phyloP scores from a whole-genome alignment of 2,329 filamentous ascomycete genomes.

The Amauroascus niger region DNA sequence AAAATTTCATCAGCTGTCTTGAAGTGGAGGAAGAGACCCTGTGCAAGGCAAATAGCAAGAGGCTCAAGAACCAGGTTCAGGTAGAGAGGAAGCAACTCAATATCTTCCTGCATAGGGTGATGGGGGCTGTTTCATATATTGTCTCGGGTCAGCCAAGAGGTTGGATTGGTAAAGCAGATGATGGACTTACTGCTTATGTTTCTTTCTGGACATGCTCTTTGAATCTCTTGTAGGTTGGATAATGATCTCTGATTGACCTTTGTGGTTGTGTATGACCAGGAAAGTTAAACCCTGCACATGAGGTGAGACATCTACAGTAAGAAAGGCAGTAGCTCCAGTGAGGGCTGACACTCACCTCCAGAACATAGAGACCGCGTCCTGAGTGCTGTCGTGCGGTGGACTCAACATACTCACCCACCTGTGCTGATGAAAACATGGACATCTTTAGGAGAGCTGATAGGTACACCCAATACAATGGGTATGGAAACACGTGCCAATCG shows the following conservation, averaged over 20 bases:
- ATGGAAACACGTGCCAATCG: too few species aligned
- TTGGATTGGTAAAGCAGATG: background rate
- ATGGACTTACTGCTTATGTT: conserved; percentile 1
- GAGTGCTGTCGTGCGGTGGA: too few species aligned
- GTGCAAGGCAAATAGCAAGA: conserved; percentile 7
- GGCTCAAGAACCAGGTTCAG: conserved; percentile 11
- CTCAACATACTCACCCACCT: too few species aligned
- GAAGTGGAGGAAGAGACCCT: conserved; percentile 8
- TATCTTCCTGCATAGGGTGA: conserved; percentile 12
- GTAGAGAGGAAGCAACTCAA: conserved; percentile 7
- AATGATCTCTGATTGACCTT: conserved; percentile 3
- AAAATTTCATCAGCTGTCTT: conserved; percentile 11
- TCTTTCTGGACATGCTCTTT: conserved; percentile 7
- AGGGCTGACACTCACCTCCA: too few species aligned
- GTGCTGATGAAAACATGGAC: too few species aligned
- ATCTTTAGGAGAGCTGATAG: too few species aligned
- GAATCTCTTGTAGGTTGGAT: background rate
- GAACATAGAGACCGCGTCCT: too few species aligned
- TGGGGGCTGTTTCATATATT: conserved; percentile 2
- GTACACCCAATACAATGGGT: too few species aligned
- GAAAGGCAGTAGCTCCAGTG: too few species aligned
- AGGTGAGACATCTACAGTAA: too few species aligned
- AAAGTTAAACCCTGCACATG: too few species aligned
- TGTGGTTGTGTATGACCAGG: too few species aligned
- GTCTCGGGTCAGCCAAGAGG: background rate